Percentiles rank a stretch among this genome's conserved stretches.
These are phyloP conservation scores for Aspergillus puulaauensis DNA, from an alignment of 2,329 filamentous ascomycete genomes.

Conservation along the genomic window DNA sequence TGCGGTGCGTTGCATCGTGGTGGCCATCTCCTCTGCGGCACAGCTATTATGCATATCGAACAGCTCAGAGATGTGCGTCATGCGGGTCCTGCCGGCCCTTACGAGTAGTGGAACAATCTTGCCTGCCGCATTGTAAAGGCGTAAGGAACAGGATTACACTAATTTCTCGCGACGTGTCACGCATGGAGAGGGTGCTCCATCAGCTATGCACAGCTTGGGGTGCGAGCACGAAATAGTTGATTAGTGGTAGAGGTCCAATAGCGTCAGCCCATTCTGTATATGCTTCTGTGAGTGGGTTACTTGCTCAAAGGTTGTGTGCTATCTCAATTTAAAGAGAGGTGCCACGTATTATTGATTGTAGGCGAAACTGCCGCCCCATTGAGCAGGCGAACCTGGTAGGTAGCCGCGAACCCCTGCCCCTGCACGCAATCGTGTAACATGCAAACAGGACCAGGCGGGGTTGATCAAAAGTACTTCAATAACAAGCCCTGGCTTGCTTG, in stretches of 20 bases:
- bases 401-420: not conserved
- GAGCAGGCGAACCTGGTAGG: not conserved
- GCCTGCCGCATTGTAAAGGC: not conserved
- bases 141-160: not conserved
- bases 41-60: not conserved
- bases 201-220: not conserved
- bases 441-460: not conserved
- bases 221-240: not conserved
- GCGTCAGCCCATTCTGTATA: not conserved
- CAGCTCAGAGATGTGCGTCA: no score
- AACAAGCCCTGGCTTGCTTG: not conserved
- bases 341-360: slow-evolving; percentile 2
- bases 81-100: no score
- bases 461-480: slow-evolving; percentile 1
- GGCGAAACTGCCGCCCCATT: not conserved
- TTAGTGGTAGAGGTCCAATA: not conserved
- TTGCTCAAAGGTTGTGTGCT: not conserved
- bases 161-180: slow-evolving; percentile 1
- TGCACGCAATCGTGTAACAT: not conserved
- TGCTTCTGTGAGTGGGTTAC: not conserved
- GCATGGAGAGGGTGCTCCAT: not conserved
- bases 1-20: not conserved
- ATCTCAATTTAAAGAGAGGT: not conserved
- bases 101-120: no score
- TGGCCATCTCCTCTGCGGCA: not conserved